Percentiles rank a stretch among this genome's conserved stretches.
These are phyloP conservation scores for Lepraria neglecta DNA, from an alignment of 495 filamentous ascomycete genomes.

Conservation along the genomic window DNA sequence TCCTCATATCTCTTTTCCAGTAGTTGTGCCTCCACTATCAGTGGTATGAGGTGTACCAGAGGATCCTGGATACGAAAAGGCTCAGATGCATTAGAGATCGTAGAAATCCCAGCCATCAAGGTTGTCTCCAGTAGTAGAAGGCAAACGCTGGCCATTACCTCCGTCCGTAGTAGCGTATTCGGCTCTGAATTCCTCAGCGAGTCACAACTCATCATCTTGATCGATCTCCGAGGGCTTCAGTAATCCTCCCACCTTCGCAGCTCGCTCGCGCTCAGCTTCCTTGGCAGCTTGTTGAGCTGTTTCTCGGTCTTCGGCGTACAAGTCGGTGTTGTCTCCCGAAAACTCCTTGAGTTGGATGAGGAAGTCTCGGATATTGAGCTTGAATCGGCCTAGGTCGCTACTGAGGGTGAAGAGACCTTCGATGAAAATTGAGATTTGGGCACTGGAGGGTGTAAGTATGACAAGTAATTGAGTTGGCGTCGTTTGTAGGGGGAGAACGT, in stretches of 20 bases:
- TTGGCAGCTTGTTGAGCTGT: constrained; percentile 70
- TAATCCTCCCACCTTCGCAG: constrained; percentile 86
- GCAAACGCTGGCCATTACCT: constrained; percentile 17
- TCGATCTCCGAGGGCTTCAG: constrained; percentile 91
- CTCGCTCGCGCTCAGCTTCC: constrained; percentile 73
- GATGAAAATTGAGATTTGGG: constrained; percentile 84
- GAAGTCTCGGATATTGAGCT: constrained; percentile 91
- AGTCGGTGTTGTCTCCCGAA: constrained; percentile 77
- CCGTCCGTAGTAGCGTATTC: constrained; percentile 40
- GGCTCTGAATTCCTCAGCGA: constrained; percentile 56
- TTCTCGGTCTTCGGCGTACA: constrained; percentile 94
- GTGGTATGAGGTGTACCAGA: too few species aligned
- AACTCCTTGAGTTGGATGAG: constrained; percentile 96
- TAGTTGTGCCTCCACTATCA: too few species aligned
- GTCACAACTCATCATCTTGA: constrained; percentile 88
- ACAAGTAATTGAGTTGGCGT: constrained; percentile 1
- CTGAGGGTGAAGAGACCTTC: constrained; percentile 77
- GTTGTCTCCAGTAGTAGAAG: constrained; percentile 25
- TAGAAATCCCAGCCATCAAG: constrained; percentile 50
- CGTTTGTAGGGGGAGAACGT: constrained; percentile 37
- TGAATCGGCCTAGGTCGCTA: constrained; percentile 79
- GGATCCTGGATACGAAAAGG: neutral
- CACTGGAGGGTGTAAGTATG: constrained; percentile 41
- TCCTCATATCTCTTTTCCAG: too few species aligned
- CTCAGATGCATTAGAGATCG: constrained; percentile 36